phyloP scores from a whole-genome alignment of 2,329 filamentous ascomycete species.

The Fusarium chuoi region DNA sequence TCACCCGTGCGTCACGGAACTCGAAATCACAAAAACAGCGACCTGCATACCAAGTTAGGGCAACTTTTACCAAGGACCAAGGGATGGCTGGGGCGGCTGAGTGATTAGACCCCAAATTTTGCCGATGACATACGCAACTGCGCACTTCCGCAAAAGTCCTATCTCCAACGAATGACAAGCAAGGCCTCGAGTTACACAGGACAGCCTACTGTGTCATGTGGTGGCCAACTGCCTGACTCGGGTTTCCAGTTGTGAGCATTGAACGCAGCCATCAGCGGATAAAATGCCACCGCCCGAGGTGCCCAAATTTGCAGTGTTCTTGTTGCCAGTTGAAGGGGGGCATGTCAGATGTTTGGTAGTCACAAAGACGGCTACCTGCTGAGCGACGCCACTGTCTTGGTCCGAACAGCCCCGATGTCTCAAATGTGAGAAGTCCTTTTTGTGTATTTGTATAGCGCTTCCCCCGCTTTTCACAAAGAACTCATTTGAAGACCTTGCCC shows the following conservation, averaged over 20 bases:
- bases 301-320: not conserved
- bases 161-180: not conserved
- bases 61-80: not conserved
- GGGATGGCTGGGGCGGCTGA: not conserved
- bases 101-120: not conserved
- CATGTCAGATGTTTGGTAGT: not conserved
- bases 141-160: not conserved
- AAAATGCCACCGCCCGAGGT: not conserved
- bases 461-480: not conserved
- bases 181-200: not conserved
- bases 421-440: not conserved
- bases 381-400: not conserved
- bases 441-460: not conserved
- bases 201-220: not conserved
- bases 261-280: not conserved
- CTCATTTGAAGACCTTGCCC: too few species aligned
- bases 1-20: rapidly evolving
- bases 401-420: not conserved
- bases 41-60: rapidly evolving
- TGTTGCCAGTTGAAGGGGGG: not conserved
- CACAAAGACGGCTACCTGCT: not conserved
- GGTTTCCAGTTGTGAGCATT: too few species aligned
- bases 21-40: not conserved
- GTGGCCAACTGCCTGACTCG: not conserved
- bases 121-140: not conserved